phyloP scores from a whole-genome alignment of 163 green algal species.

The Volvox carteri region DNA sequence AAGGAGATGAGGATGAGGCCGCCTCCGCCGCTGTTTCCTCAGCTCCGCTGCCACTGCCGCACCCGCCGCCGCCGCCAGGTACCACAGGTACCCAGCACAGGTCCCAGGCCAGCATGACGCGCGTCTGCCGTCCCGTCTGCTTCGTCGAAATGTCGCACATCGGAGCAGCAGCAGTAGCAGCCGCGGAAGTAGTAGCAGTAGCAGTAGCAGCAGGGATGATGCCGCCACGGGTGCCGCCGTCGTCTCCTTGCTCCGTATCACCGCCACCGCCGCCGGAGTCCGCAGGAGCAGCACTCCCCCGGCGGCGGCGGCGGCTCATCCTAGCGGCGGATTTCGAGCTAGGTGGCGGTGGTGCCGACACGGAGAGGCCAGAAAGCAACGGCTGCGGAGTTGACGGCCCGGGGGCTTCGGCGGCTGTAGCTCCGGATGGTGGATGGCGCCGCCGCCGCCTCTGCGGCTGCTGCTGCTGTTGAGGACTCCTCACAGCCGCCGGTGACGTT shows the following conservation, averaged over 20 bases:
- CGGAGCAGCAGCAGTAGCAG: background rate
- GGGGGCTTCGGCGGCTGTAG: background rate
- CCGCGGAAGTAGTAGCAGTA: no score
- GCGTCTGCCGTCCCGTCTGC: background rate
- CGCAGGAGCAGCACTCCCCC: background rate
- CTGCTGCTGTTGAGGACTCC: background rate
- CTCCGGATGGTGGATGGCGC: no score
- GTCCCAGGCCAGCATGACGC: conserved; percentile 39
- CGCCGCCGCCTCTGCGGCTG: no score
- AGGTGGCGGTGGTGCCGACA: no score
- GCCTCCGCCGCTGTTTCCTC: background rate
- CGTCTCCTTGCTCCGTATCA: no score
- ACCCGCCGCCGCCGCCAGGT: background rate
- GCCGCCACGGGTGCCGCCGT: no score
- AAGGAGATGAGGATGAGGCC: background rate
- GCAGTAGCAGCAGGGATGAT: no score
- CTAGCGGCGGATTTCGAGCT: no score
- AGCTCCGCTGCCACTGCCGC: background rate
- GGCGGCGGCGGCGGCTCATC: no score
- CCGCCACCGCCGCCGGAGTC: background rate
- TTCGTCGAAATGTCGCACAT: background rate
- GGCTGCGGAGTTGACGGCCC: background rate
- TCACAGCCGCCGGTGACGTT: background rate
- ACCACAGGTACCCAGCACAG: conserved; percentile 3
- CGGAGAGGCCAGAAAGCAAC: background rate